These are phyloP conservation scores for Talaromyces sp. DNA, from an alignment of 2,329 filamentous ascomycete species.

Conservation along the genomic window DNA sequence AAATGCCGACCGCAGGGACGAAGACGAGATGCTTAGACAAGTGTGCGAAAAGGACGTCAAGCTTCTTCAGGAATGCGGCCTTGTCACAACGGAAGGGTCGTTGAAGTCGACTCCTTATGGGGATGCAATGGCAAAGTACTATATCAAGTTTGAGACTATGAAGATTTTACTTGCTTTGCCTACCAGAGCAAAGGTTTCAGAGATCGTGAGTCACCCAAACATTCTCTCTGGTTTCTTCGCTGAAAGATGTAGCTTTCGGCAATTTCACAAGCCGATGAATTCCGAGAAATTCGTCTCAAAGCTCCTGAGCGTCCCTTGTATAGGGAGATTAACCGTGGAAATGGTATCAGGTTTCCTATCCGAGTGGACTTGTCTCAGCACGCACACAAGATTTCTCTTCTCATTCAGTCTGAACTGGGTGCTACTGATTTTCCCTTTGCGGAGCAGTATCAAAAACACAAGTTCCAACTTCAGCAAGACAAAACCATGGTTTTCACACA, in stretches of 20 bases:
- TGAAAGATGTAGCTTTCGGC: slow-evolving; percentile 53
- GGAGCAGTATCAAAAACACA: slow-evolving; percentile 53
- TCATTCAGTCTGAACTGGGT: slow-evolving; percentile 72
- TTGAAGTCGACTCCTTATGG: slow-evolving; percentile 68
- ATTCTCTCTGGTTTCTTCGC: neutral
- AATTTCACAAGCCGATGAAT: slow-evolving; percentile 65
- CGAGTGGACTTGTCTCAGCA: slow-evolving; percentile 61
- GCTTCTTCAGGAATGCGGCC: slow-evolving; percentile 55
- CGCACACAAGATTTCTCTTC: slow-evolving; percentile 70
- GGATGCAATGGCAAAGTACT: slow-evolving; percentile 77
- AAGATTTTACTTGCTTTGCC: slow-evolving; percentile 60
- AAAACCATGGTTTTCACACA: slow-evolving; percentile 62
- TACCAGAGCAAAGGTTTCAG: slow-evolving; percentile 55
- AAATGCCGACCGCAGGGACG: slow-evolving; percentile 42
- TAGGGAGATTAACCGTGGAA: slow-evolving; percentile 65
- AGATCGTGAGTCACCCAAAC: slow-evolving; percentile 55
- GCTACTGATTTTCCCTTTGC: slow-evolving; percentile 58
- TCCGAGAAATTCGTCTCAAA: slow-evolving; percentile 67
- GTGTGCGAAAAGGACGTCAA: slow-evolving; percentile 67
- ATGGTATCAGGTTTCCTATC: slow-evolving; percentile 65
- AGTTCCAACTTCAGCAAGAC: slow-evolving; percentile 55
- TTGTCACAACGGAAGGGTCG: slow-evolving; percentile 48
- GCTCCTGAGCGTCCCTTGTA: slow-evolving; percentile 64
- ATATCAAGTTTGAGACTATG: slow-evolving; percentile 76
- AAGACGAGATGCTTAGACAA: slow-evolving; percentile 61